Conservation (phyloP, 441 rosid genomes). For the Gossypium lobatum region DNA sequence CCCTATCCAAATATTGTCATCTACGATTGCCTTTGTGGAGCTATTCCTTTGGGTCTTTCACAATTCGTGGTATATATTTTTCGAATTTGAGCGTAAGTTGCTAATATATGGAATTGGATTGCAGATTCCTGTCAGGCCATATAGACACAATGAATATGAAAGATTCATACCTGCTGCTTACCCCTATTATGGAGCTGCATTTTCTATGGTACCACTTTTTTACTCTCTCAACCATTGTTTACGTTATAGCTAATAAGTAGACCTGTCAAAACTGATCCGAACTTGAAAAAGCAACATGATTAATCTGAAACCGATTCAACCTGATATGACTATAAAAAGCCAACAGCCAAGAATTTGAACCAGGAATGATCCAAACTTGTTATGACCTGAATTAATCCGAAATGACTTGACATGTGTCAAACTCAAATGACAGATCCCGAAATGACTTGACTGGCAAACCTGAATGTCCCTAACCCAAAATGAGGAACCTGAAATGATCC, state of each 20-base stretch:
- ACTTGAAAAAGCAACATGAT: background rate
- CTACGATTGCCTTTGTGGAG: background rate
- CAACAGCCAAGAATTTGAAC: background rate
- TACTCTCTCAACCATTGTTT: background rate
- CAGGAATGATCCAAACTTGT: too few species aligned
- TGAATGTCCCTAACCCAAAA: too few species aligned
- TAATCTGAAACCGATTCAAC: background rate
- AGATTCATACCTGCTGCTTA: conserved; percentile 57
- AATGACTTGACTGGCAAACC: too few species aligned
- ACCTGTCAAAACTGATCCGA: background rate
- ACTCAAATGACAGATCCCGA: too few species aligned
- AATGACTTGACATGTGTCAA: too few species aligned
- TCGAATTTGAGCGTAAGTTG: background rate
- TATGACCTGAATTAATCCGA: too few species aligned
- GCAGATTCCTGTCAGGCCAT: conserved; percentile 57
- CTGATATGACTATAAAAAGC: background rate
- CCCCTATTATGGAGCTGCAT: conserved; percentile 51
- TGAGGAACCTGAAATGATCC: too few species aligned
- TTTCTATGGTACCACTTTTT: conserved; percentile 35
- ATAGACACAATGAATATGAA: conserved; percentile 49
- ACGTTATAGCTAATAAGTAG: too few species aligned
- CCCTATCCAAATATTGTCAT: background rate
- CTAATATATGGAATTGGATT: conserved; percentile 5
- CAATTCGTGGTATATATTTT: background rate
- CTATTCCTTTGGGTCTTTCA: background rate